A percentile compares a stretch with the other conserved stretches of the same genome.
phyloP scores from a whole-genome alignment of 139 green algal species.

The Chara braunii region DNA sequence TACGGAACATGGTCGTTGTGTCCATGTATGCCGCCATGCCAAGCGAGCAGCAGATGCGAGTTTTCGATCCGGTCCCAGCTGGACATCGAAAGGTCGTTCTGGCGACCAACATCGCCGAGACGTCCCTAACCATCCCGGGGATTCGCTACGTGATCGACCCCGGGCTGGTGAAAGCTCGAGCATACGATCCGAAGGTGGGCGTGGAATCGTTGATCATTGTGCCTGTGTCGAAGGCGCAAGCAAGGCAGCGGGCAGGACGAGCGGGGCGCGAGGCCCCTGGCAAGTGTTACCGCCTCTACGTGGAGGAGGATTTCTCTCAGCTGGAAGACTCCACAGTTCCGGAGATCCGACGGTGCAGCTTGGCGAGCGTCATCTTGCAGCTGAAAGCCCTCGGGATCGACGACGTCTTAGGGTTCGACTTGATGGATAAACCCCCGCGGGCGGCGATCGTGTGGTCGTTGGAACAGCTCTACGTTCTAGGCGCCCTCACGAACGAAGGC shows the following conservation, averaged over 20 bases:
- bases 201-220: slow-evolving; percentile 90
- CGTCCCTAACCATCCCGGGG: slow-evolving; percentile 92
- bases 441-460: slow-evolving; percentile 59
- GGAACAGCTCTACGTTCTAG: slow-evolving; percentile 90
- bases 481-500: slow-evolving; percentile 77
- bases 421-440: slow-evolving; percentile 37
- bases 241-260: slow-evolving; percentile 52
- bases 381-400: slow-evolving; percentile 65
- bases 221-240: slow-evolving; percentile 60
- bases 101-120: slow-evolving; percentile 97
- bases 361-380: slow-evolving; percentile 68
- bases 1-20: no score
- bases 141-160: slow-evolving; percentile 48
- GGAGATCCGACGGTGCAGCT: slow-evolving; percentile 76
- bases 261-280: slow-evolving; percentile 70
- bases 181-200: slow-evolving; percentile 80
- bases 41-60: slow-evolving; percentile 53
- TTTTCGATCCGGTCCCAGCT: slow-evolving; percentile 65
- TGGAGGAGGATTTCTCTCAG: slow-evolving; percentile 51
- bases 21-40: slow-evolving; percentile 91
- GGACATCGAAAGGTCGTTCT: slow-evolving; percentile 87
- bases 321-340: slow-evolving; percentile 55
- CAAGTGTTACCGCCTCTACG: slow-evolving; percentile 85
- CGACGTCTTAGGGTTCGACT: slow-evolving; percentile 67
- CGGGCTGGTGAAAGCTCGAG: slow-evolving; percentile 43